Evolutionary conservation across 108 stramenopile species (phyloP).

Genomic region (Cafeteria roenbergensis): DNA sequence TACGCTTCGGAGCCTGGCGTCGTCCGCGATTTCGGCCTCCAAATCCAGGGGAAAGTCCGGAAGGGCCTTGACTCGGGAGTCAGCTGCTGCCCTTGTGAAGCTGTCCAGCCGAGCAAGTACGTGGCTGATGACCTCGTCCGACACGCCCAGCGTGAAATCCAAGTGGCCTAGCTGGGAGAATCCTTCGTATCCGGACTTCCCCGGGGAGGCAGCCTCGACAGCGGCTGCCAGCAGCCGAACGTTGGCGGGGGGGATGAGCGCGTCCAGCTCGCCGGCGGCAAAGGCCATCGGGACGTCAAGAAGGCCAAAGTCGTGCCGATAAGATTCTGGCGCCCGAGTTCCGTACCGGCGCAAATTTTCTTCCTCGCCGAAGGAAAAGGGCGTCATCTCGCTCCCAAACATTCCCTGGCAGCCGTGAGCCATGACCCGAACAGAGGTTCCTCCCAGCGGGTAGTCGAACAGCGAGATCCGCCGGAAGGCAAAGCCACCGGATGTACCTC

Average conservation of each 20-base stretch:
- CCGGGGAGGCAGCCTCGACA: slow-evolving; percentile 6
- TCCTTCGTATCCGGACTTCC: background rate
- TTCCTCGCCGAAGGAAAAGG: background rate
- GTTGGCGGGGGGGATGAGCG: slow-evolving; percentile 15
- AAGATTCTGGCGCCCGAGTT: background rate
- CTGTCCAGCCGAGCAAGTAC: too few relatives aligned
- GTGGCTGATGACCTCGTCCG: slow-evolving; percentile 1
- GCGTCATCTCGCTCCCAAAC: background rate
- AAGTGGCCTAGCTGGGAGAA: slow-evolving; percentile 12
- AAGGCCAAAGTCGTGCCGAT: background rate
- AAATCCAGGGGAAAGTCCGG: too few relatives aligned
- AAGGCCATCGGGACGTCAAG: slow-evolving; percentile 18
- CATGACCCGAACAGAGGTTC: background rate
- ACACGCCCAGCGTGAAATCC: slow-evolving; percentile 16
- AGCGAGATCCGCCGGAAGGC: background rate
- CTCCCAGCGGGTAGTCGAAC: slow-evolving; percentile 1
- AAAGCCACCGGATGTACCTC: background rate
- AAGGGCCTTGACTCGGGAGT: too few relatives aligned
- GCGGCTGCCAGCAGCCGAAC: slow-evolving; percentile 1
- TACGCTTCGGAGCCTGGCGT: too few relatives aligned
- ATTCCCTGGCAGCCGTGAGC: background rate
- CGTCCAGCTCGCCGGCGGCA: slow-evolving; percentile 13
- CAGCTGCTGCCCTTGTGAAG: too few relatives aligned
- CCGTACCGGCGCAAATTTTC: background rate
- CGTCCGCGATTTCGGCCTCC: too few relatives aligned